Percentiles rank a stretch among this genome's conserved stretches.
These are phyloP conservation scores for Rhizomucor miehei DNA, from an alignment of 371 early-diverging fungal genomes.

Conservation along the genomic window DNA sequence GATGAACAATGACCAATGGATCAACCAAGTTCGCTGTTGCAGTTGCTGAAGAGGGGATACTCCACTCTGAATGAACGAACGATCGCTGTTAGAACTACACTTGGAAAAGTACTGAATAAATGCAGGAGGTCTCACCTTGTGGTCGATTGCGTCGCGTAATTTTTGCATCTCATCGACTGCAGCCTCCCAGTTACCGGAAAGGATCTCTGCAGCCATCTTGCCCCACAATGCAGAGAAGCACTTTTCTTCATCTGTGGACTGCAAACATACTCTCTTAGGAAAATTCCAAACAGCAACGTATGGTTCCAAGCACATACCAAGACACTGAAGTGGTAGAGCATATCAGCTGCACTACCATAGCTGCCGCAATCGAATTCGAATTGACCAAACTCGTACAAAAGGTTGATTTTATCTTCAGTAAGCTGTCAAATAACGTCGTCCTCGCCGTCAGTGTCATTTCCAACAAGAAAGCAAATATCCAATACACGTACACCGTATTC, in stretches of 20 bases:
- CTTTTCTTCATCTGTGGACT: constrained; percentile 82
- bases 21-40: constrained; percentile 89
- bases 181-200: constrained; percentile 89
- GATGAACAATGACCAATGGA: constrained; percentile 96
- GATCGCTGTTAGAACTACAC: not conserved
- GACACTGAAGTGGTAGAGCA: constrained; percentile 90
- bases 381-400: constrained; percentile 83
- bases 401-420: constrained; percentile 78
- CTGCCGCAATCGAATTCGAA: constrained; percentile 92
- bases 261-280: not conserved
- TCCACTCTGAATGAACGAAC: constrained; percentile 4
- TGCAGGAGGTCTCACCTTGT: constrained; percentile 18
- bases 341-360: constrained; percentile 88
- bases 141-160: constrained; percentile 84
- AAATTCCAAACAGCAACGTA: constrained; percentile 8
- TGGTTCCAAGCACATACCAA: constrained; percentile 48
- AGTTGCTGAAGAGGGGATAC: constrained; percentile 80
- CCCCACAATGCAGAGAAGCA: constrained; percentile 91
- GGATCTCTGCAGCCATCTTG: constrained; percentile 93
- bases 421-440: constrained; percentile 47
- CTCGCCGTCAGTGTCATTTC: too few species aligned
- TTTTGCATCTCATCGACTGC: constrained; percentile 86
- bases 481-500: constrained; percentile 67
- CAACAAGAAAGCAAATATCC: too few species aligned
- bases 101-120: not conserved